phyloP scores from a whole-genome alignment of 176 grass and related monocot genomes.

The Poa pratensis region DNA sequence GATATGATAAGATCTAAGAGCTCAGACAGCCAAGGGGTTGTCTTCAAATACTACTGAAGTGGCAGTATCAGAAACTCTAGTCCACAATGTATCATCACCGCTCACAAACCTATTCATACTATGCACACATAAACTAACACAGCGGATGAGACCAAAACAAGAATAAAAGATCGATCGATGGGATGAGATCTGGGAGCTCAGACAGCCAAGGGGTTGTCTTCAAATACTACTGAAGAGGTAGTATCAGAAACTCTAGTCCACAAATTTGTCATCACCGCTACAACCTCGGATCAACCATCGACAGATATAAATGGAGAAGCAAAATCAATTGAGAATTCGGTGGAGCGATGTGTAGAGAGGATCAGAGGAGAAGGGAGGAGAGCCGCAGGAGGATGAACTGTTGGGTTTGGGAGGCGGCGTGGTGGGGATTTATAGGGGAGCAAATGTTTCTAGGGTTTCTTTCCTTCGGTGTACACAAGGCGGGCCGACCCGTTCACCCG shows the following conservation, averaged over 20 bases:
- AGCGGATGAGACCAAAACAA: not conserved
- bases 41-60: conserved; percentile 53
- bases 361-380: no score
- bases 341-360: not conserved
- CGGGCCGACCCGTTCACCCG: not conserved
- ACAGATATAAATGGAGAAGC: not conserved
- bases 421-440: conserved; percentile 1
- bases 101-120: not conserved
- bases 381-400: not conserved
- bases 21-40: conserved; percentile 87
- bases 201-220: conserved; percentile 84
- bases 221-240: conserved; percentile 49
- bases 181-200: conserved; percentile 43
- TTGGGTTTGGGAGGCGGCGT: not conserved
- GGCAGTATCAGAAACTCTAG: conserved; percentile 77
- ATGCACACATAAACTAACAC: not conserved
- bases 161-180: not conserved
- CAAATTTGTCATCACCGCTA: conserved; percentile 62
- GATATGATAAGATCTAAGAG: not conserved
- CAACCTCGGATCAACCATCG: not conserved
- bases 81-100: conserved; percentile 63
- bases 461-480: not conserved
- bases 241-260: conserved; percentile 85
- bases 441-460: conserved; percentile 36
- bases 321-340: not conserved